Conservation (phyloP, 257 asterid species). For the Coffea canephora region DNA sequence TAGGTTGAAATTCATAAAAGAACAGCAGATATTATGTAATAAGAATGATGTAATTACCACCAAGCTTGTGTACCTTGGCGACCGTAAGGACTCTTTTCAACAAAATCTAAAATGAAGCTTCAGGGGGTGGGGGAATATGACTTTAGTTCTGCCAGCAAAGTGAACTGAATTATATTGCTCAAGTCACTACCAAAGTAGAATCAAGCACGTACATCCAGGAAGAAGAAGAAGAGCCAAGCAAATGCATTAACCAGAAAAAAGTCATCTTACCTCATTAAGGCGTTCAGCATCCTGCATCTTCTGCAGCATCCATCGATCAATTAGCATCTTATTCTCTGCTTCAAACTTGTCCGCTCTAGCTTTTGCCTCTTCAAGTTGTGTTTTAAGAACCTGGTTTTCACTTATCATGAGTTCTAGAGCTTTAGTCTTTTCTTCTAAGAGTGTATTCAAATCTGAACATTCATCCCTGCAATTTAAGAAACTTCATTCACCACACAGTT, state of each 20-base stretch:
- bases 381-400: slow-evolving; percentile 75
- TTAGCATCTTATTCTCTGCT: slow-evolving; percentile 77
- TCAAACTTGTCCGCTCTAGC: slow-evolving; percentile 63
- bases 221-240: not conserved
- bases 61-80: not conserved
- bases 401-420: slow-evolving; percentile 76
- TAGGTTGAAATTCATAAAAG: not conserved
- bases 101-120: not conserved
- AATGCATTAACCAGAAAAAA: not conserved
- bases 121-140: not conserved
- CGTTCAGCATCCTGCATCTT: slow-evolving; percentile 96
- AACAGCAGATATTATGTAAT: not conserved
- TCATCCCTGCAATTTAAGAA: slow-evolving; percentile 60
- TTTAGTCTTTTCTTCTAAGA: slow-evolving; percentile 74
- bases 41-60: not conserved
- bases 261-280: slow-evolving; percentile 67
- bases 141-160: not conserved
- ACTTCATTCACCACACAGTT: not conserved
- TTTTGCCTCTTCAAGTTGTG: slow-evolving; percentile 59
- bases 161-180: not conserved
- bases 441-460: slow-evolving; percentile 56
- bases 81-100: not conserved
- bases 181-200: not conserved
- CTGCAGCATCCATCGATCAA: slow-evolving; percentile 91
- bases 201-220: not conserved